Conservation (phyloP, 1,284 basidiomycete genomes). For the Retiboletus flavoniger region DNA sequence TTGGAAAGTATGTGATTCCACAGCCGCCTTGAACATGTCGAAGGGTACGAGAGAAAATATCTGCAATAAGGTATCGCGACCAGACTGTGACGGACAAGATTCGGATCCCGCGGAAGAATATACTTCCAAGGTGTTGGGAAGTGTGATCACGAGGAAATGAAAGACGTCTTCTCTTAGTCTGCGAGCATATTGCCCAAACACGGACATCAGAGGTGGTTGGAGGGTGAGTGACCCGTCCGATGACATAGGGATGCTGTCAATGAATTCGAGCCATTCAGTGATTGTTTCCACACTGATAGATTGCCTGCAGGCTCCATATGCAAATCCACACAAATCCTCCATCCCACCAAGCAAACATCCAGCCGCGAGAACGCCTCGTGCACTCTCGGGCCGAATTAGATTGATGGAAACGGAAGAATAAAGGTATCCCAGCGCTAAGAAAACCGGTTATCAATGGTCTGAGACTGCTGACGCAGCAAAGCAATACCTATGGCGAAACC, state of each 20-base stretch:
- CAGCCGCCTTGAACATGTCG: constrained; percentile 76
- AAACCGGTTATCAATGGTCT: constrained; percentile 15
- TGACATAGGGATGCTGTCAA: constrained; percentile 56
- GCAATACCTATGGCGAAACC: constrained; percentile 67
- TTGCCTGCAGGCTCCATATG: constrained; percentile 74
- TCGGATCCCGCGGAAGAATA: constrained; percentile 40
- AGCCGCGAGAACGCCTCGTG: constrained; percentile 78
- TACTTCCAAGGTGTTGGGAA: constrained; percentile 63
- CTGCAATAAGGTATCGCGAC: constrained; percentile 66
- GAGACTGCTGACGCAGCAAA: constrained; percentile 8
- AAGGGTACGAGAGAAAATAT: constrained; percentile 77
- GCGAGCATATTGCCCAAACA: constrained; percentile 72
- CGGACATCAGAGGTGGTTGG: constrained; percentile 50
- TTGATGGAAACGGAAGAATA: constrained; percentile 71
- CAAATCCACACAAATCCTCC: constrained; percentile 75
- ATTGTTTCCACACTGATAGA: constrained; percentile 75
- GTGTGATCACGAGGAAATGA: constrained; percentile 70
- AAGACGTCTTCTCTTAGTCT: constrained; percentile 70
- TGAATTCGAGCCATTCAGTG: constrained; percentile 72
- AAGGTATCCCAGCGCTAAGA: constrained; percentile 70
- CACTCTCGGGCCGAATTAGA: constrained; percentile 71
- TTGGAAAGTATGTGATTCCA: constrained; percentile 74
- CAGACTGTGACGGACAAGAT: constrained; percentile 38
- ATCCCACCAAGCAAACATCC: constrained; percentile 81
- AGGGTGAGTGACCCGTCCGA: constrained; percentile 55